Conservation (phyloP, 164 flowering plant species). For the Tetrastigma voinierianum region DNA sequence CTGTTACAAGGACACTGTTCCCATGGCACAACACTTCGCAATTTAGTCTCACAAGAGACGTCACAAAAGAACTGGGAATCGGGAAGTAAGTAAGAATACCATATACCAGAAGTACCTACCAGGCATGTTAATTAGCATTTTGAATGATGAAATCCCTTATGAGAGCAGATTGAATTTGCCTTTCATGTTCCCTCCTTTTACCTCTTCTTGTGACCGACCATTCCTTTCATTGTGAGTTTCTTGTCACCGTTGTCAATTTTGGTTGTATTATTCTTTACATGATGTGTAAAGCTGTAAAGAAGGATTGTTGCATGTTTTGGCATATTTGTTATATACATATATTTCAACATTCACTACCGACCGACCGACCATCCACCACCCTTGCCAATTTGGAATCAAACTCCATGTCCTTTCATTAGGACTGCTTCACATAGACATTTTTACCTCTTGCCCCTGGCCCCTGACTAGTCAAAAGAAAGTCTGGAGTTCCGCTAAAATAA, state of each 20-base stretch:
- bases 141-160: neutral
- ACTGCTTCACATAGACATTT: no score
- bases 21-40: slow-evolving; percentile 94
- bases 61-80: slow-evolving; percentile 73
- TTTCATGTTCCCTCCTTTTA: neutral
- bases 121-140: neutral
- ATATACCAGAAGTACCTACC: neutral
- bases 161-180: neutral
- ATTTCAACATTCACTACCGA: neutral
- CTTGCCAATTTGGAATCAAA: no score
- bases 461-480: no score
- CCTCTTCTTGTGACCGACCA: neutral
- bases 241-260: neutral
- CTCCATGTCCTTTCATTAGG: no score
- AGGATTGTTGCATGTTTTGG: neutral
- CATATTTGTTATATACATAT: no score
- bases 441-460: no score
- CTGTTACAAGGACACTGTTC: slow-evolving; percentile 90
- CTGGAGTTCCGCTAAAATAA: no score
- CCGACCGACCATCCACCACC: no score
- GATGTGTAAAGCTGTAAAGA: neutral
- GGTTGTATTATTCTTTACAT: neutral
- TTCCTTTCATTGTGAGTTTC: neutral
- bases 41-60: slow-evolving; percentile 76
- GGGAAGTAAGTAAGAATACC: slow-evolving; percentile 57